Evolutionary conservation across 75 land plant genomes (phyloP), one percentile per base, ranked within the genome.

Genomic region (Sequoia sempervirens): DNA sequence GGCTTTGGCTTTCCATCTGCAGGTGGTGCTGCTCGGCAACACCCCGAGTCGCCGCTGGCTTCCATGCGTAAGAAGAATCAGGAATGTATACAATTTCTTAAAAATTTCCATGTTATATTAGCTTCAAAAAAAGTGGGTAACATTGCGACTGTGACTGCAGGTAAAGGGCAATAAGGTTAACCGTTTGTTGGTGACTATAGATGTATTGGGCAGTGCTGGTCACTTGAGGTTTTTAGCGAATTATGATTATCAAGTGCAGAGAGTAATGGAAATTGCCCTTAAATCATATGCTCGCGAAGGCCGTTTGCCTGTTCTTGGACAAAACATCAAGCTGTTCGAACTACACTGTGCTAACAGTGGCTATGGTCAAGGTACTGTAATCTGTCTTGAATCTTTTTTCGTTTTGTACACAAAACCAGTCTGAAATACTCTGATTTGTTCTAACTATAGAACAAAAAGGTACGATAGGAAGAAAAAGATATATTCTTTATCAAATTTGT

Each of bases 311-410:
- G 81, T 93, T 79, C 91, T 94, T 18, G 91, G 94, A 0, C 84
- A 87, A 41, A 85, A 89, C 89, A 36, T 79, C 66, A 85, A 88
- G 14, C 66, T 85, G 41, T 90, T 94, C 83, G 70, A 91, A 18
- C 94, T 94, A 40, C 93, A 91, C 80, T 80, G 83, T 82, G 84
- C 91, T 82, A 85, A 86, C 73, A 84, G 85, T 37, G 95, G 89
- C 15, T 56, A 18, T 56, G 61, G 61, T 56, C 20, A 56, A 56
- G 61, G 61, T 56, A 56, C 61, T 56, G 4, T 56, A 56, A 15
- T 17, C 4, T 54, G 41, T 40, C 41, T 40, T 40, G 4, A 40
- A 40, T 3, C 41, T 34, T 34, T 34, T n/a, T 34, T 34, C 0
- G 36, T 34, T 34, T 34, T 34, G 36, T 34, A 34, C 36, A 34